A percentile compares a stretch with the other conserved stretches of the same genome.
These are phyloP conservation scores for Ogataea allantospora DNA, from an alignment of 805 yeast genomes.

Conservation along the genomic window DNA sequence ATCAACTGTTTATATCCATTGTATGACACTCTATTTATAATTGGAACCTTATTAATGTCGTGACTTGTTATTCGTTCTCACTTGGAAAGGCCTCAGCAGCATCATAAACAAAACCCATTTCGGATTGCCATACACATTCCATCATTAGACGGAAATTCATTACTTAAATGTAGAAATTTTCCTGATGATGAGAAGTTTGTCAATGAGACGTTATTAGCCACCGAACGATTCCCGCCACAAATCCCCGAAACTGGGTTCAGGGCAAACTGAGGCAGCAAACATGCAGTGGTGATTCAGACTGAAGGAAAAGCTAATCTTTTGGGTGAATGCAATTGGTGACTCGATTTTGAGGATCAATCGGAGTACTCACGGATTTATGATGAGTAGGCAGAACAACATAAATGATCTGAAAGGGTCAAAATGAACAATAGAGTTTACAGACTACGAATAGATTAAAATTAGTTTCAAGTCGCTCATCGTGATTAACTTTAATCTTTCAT, in stretches of 20 bases:
- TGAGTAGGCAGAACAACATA: too few species aligned
- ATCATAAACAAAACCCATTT: too few species aligned
- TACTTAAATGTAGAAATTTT: too few species aligned
- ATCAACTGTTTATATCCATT: too few species aligned
- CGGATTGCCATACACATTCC: too few species aligned
- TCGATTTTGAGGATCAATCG: slow-evolving; percentile 23
- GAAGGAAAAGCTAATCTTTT: slow-evolving; percentile 27
- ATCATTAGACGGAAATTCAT: too few species aligned
- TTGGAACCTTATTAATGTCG: too few species aligned
- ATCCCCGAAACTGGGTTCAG: slow-evolving; percentile 18
- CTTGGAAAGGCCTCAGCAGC: too few species aligned
- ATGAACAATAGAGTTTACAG: neutral
- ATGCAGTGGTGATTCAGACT: slow-evolving; percentile 25
- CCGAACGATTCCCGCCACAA: slow-evolving; percentile 21
- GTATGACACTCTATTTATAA: too few species aligned
- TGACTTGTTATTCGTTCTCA: too few species aligned
- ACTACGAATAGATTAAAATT: neutral
- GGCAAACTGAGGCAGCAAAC: slow-evolving; percentile 20
- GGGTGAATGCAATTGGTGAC: slow-evolving; percentile 25
- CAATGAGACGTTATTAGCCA: slow-evolving; percentile 30
- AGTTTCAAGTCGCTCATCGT: neutral
- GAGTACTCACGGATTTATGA: slow-evolving; percentile 22
- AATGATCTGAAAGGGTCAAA: slow-evolving; percentile 6
- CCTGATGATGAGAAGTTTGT: slow-evolving; percentile 9
- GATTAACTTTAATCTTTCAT: neutral